Evolutionary conservation across 116 monocot species (phyloP), one percentile per base, ranked within the genome.

Genomic region (Papilionanthe hybrid): DNA sequence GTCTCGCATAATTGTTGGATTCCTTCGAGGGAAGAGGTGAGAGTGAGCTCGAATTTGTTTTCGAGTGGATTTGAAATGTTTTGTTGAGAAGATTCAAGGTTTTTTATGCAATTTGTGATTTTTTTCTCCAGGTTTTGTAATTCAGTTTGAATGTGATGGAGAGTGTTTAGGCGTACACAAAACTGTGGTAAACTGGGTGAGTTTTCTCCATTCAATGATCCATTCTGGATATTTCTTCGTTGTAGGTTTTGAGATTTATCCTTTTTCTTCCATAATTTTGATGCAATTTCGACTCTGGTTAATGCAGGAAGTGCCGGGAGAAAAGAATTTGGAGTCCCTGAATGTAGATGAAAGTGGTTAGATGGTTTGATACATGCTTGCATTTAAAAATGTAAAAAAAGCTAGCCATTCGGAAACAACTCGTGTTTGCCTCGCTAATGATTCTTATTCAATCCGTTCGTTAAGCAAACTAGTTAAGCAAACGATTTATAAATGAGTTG

Each of bases 1-100:
- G 91, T 73, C 77, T 98, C 94, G 55, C 98, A 94, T 13, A 98
- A 77, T 28, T 87, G 85, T 77, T 92, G 92, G 68, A 98, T 90
- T 45, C 93, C 94, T 86, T 98, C 94, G 29, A 90, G 88, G 44
- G 88, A 93, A 82, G 91, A 81, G 37, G 90, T 73, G 49, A 82
- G 60, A 78, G 89, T 84, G 42, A 91, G 89, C 69, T 93, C 94
- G 82, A 98, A 98, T 55, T 78, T 94, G 44, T 75, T 91, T 4
- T 86, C 85, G 19, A 89, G 78, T 4, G 91, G 90, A 81, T 88
- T 82, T 28, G 82, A 57, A 67, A 91, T 84, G 79, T 89, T 94
- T 29, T 82, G 77, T 28, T 89, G 91, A 50, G 95, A 89, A 7
- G 86, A 87, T 83, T 91, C 89, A 12, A 81, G 82, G 83, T 95